Conservation (phyloP, 2,329 filamentous ascomycete genomes). For the Gyromitra esculenta region DNA sequence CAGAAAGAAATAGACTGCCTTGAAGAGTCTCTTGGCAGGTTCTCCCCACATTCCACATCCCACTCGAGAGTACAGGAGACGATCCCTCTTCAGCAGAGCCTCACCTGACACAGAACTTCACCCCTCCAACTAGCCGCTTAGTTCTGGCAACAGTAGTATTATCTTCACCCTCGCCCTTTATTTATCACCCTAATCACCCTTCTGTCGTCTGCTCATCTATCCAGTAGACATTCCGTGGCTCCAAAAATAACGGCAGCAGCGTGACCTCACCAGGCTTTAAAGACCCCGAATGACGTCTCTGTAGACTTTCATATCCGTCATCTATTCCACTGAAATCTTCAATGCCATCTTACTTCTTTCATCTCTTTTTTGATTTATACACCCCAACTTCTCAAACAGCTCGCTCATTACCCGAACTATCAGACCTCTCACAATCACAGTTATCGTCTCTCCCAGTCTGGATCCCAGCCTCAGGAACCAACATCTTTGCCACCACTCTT, state of each 20-base stretch:
- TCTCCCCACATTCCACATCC: not conserved
- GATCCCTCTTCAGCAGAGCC: not conserved
- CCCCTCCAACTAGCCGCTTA: not conserved
- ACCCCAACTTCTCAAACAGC: slow-evolving; percentile 49
- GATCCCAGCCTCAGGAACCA: slow-evolving; percentile 64
- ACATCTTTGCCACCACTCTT: slow-evolving; percentile 67
- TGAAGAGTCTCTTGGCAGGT: not conserved
- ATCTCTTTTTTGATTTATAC: slow-evolving; percentile 74
- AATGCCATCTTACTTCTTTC: slow-evolving; percentile 73
- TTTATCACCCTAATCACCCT: not conserved
- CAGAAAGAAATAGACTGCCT: slow-evolving; percentile 30
- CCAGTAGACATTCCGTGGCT: not conserved
- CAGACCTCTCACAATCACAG: slow-evolving; percentile 60
- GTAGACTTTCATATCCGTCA: not conserved
- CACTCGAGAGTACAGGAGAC: not conserved
- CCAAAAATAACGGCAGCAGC: not conserved
- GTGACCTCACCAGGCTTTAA: not conserved
- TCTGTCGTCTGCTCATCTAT: not conserved
- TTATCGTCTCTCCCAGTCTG: slow-evolving; percentile 61
- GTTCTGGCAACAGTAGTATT: not conserved
- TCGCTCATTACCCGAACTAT: slow-evolving; percentile 47
- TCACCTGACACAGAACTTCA: not conserved
- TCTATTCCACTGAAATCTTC: slow-evolving; percentile 54
- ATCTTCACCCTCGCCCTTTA: not conserved
- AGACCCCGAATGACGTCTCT: slow-evolving; percentile 35